Percentiles rank a stretch among this genome's conserved stretches.
phyloP scores from a whole-genome alignment of 768 basidiomycete species.

The Psilocybe cyanescens region DNA sequence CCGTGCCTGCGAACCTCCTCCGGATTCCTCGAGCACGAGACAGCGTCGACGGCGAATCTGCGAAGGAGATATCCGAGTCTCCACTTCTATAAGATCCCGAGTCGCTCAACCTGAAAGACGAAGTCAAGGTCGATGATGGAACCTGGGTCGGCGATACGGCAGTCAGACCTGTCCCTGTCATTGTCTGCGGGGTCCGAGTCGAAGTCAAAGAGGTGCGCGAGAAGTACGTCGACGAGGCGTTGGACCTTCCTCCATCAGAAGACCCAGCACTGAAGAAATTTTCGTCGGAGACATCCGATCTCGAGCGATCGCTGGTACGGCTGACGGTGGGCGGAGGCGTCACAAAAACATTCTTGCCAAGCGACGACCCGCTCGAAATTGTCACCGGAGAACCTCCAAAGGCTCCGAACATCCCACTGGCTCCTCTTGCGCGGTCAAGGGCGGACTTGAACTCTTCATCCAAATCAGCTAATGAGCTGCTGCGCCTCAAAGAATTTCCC shows the following conservation, averaged over 20 bases:
- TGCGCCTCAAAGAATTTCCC: slow-evolving; percentile 44
- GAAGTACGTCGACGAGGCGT: slow-evolving; percentile 40
- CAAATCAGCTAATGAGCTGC: slow-evolving; percentile 81
- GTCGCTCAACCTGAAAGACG: slow-evolving; percentile 51
- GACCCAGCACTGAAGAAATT: slow-evolving; percentile 45
- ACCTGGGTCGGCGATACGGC: slow-evolving; percentile 42
- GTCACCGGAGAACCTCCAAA: slow-evolving; percentile 66
- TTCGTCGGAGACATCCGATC: slow-evolving; percentile 39
- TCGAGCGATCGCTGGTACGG: slow-evolving; percentile 34
- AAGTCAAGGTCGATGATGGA: slow-evolving; percentile 47
- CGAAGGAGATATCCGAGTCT: slow-evolving; percentile 38
- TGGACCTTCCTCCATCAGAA: slow-evolving; percentile 32
- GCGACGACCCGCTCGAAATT: slow-evolving; percentile 66
- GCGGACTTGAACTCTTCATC: slow-evolving; percentile 58
- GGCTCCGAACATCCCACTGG: slow-evolving; percentile 37
- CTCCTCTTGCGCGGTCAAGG: slow-evolving; percentile 48
- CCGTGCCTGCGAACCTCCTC: slow-evolving; percentile 46
- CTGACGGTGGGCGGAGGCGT: slow-evolving; percentile 46
- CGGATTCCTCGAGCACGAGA: slow-evolving; percentile 63
- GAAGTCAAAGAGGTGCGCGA: slow-evolving; percentile 35
- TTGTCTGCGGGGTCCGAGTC: slow-evolving; percentile 26
- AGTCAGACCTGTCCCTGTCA: slow-evolving; percentile 34
- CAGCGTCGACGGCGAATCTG: slow-evolving; percentile 55
- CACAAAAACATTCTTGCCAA: slow-evolving; percentile 42
- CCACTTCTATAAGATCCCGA: slow-evolving; percentile 57